These are phyloP conservation scores for Tylopilus rubrobrunneus DNA, from an alignment of 768 basidiomycete genomes.

Conservation along the genomic window DNA sequence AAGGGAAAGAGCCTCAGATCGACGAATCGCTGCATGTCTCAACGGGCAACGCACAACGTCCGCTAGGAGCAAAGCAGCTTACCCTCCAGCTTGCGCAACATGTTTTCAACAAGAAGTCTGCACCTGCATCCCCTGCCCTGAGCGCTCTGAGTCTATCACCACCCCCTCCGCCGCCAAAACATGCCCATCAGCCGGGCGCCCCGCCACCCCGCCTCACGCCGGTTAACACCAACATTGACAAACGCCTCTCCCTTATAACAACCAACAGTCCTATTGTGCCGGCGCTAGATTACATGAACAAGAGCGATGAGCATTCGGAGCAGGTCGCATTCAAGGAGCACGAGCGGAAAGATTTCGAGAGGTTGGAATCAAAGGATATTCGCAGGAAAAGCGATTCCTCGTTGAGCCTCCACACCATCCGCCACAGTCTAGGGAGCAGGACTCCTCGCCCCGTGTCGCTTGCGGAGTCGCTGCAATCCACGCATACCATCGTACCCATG, in stretches of 20 bases:
- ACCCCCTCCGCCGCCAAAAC: conserved; percentile 39
- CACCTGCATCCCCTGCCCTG: conserved; percentile 31
- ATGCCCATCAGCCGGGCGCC: conserved; percentile 15
- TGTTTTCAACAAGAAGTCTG: conserved; percentile 40
- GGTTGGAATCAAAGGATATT: conserved; percentile 54
- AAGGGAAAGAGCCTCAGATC: conserved; percentile 17
- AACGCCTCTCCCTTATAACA: conserved; percentile 50
- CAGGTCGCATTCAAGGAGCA: conserved; percentile 20
- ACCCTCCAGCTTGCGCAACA: conserved; percentile 45
- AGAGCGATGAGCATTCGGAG: conserved; percentile 33
- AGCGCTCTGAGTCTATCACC: conserved; percentile 29
- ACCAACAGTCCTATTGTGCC: conserved; percentile 53
- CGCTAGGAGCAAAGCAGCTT: conserved; percentile 31
- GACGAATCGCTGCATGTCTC: conserved; percentile 17
- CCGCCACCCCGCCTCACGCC: conserved; percentile 23
- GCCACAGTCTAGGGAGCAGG: conserved; percentile 46
- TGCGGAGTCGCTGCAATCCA: conserved; percentile 74
- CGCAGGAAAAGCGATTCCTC: conserved; percentile 84
- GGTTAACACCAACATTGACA: conserved; percentile 29
- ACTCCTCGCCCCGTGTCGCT: conserved; percentile 73
- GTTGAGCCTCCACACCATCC: conserved; percentile 71
- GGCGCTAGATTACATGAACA: conserved; percentile 52
- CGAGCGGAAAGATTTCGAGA: conserved; percentile 29
- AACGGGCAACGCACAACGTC: conserved; percentile 16
- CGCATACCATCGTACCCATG: conserved; percentile 63